phyloP scores from a whole-genome alignment of 495 filamentous ascomycete genomes.

The Talaromyces nanjingensis region DNA sequence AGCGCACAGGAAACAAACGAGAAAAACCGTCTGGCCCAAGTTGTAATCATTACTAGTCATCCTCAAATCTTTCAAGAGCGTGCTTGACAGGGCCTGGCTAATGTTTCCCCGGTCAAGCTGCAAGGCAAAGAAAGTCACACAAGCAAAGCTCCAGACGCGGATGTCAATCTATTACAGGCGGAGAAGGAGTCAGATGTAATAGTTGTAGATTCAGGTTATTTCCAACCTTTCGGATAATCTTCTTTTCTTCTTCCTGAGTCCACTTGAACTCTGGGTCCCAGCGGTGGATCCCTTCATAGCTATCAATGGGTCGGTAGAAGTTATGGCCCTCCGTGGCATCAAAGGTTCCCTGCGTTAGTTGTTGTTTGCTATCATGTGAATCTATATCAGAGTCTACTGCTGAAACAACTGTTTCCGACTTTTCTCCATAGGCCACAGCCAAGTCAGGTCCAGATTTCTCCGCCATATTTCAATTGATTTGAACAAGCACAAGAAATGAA shows the following conservation, averaged over 20 bases:
- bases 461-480: too few relatives aligned
- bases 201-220: too few relatives aligned
- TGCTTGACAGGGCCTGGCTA: constrained; percentile 52
- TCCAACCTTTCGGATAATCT: too few relatives aligned
- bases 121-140: constrained; percentile 30
- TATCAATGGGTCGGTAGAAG: constrained; percentile 42
- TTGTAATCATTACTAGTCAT: constrained; percentile 63
- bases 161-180: constrained; percentile 24
- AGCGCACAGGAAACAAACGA: constrained; percentile 48
- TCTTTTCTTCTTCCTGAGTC: constrained; percentile 51
- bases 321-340: constrained; percentile 10
- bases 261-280: constrained; percentile 58
- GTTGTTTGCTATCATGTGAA: not conserved
- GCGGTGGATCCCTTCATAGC: constrained; percentile 54
- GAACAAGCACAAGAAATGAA: too few relatives aligned
- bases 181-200: constrained; percentile 22
- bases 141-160: constrained; percentile 51
- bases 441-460: not conserved
- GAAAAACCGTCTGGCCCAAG: constrained; percentile 55
- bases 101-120: constrained; percentile 66
- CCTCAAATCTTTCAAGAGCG: constrained; percentile 42
- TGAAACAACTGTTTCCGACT: not conserved
- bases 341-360: constrained; percentile 9
- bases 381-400: not conserved
- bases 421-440: not conserved